A percentile compares a stretch with the other conserved stretches of the same genome.
Evolutionary conservation across 768 basidiomycete species (phyloP).

Genomic region (Russula sp.): DNA sequence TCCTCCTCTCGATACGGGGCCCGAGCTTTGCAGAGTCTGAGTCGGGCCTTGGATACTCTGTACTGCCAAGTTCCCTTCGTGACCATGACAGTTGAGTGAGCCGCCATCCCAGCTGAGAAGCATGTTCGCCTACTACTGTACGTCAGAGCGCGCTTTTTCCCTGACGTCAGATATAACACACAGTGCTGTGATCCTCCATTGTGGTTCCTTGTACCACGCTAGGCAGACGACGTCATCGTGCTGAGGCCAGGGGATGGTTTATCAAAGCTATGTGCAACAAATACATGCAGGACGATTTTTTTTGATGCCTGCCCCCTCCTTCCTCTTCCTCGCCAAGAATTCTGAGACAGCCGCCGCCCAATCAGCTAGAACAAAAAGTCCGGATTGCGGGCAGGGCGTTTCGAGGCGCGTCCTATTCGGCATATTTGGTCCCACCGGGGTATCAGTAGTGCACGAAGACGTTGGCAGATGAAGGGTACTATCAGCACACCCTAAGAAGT

Average conservation of each 20-base stretch:
- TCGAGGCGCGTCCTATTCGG: not conserved
- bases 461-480: not conserved
- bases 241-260: not conserved
- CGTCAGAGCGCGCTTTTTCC: constrained; percentile 6
- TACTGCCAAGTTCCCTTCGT: not conserved
- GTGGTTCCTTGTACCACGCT: constrained; percentile 7
- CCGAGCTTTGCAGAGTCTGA: not conserved
- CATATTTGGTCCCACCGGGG: constrained; percentile 12
- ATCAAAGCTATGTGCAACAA: not conserved
- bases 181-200: not conserved
- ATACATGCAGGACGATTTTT: not conserved
- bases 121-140: constrained; percentile 2
- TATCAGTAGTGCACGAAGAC: not conserved
- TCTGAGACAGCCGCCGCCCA: not conserved
- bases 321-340: not conserved
- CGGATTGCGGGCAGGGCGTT: not conserved
- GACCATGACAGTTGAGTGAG: not conserved
- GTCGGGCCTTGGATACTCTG: not conserved
- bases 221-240: constrained; percentile 3
- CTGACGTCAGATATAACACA: constrained; percentile 6
- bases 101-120: not conserved
- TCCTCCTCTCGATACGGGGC: constrained; percentile 1
- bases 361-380: not conserved
- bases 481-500: not conserved
- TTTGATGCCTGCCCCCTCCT: not conserved